Evolutionary conservation across 768 basidiomycete genomes (phyloP).

Genomic region (Kwoniella heveanensis): DNA sequence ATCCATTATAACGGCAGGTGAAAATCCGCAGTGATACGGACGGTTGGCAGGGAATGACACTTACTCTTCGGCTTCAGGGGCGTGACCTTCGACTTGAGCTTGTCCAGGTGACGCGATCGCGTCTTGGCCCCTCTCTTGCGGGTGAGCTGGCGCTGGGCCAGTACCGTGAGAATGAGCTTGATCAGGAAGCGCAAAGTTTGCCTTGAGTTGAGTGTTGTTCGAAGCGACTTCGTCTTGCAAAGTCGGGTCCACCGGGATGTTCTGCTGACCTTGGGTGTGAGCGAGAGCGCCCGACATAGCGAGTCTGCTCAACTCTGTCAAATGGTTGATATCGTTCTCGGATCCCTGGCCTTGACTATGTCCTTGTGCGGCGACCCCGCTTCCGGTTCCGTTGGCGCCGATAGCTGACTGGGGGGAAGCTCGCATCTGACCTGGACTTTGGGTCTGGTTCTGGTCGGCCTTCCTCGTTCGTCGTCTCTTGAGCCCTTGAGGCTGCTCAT

Average conservation of each 20-base stretch:
- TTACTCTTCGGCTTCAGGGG: neutral
- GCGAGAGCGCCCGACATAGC: neutral
- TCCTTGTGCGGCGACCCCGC: too few relatives aligned
- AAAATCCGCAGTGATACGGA: too few relatives aligned
- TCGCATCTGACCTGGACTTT: neutral
- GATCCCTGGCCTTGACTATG: too few relatives aligned
- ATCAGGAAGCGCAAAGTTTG: neutral
- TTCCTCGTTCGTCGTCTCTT: conserved; percentile 10
- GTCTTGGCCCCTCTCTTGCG: conserved; percentile 1
- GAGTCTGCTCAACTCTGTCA: conserved; percentile 15
- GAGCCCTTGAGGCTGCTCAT: conserved; percentile 19
- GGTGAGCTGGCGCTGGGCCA: conserved; percentile 8
- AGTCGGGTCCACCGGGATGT: neutral
- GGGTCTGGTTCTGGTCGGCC: neutral
- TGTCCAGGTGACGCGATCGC: neutral
- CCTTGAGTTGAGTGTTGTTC: neutral
- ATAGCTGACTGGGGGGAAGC: neutral
- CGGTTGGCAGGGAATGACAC: neutral
- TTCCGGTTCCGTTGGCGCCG: neutral
- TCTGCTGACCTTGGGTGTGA: neutral
- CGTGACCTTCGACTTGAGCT: conserved; percentile 4
- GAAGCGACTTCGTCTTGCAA: neutral
- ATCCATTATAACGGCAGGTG: too few relatives aligned
- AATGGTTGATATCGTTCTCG: conserved; percentile 12
- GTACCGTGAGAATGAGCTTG: neutral